Evolutionary conservation across 1,139 yeast genomes (phyloP), one percentile per base, ranked within the genome.

Genomic region (Geotrichum phurueaensis): DNA sequence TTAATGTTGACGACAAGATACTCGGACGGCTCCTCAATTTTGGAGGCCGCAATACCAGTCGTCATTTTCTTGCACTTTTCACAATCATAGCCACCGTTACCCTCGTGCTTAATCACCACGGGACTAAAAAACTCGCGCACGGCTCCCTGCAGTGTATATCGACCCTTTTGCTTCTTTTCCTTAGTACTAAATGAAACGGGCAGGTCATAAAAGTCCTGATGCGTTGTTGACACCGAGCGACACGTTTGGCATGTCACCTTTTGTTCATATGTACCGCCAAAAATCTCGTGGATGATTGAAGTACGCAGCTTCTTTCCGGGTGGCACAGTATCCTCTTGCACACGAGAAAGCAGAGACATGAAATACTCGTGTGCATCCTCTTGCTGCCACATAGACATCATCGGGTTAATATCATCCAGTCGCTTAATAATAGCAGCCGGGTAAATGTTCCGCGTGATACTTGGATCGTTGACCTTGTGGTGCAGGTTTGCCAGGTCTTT

Each of bases 341-440:
- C 76, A 60, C 97, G 77, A 10, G 95, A 85, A 80, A 92, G 81
- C 64, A 92, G 77, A 20, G 96, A 88, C 97, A 92, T 91, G 72
- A 86, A 89, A 74, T 92, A 94, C 74, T 94, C 99, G 73, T 94
- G 99, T 0, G 97, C 88, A 73, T 94, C 99, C 74, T 94, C 98
- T 73, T 94, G 99, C 73, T 90, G 92, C 96, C 96, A 91, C 71
- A 86, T 94, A 50, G 92, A 85, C 96, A 92, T 90, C 95, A 89
- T 87, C 71, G 96, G 90, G 73, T 92, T 92, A 68, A 92, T 90
- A 68, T 90, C 96, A 58, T 83, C 89, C 61, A 92, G 77, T 64
- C 94, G 79, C 59, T 80, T 79, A 60, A 91, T 86, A 67, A 92
- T 79, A 67, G 82, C 84, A 67, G 85, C 84, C 3, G 97, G 97